phyloP scores from a whole-genome alignment of 495 filamentous ascomycete species.

The Penicillium ucsense region DNA sequence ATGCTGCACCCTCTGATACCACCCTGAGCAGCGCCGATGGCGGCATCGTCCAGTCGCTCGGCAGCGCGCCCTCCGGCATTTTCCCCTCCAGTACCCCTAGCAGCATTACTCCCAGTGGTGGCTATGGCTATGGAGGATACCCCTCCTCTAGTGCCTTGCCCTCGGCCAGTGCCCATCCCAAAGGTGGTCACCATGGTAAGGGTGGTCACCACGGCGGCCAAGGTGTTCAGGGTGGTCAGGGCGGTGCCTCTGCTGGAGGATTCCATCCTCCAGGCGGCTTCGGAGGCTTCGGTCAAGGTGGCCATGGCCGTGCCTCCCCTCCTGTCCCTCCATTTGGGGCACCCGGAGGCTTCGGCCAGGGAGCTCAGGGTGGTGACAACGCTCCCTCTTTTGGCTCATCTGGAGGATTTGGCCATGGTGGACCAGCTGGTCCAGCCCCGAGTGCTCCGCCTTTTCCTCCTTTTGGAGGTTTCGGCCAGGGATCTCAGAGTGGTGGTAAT shows the following conservation, averaged over 20 bases:
- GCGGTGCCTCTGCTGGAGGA: slow-evolving; percentile 1
- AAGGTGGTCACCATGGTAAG: not conserved
- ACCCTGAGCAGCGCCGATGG: slow-evolving; percentile 1
- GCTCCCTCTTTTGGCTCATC: no score
- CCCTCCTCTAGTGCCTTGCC: no score
- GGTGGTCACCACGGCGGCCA: not conserved
- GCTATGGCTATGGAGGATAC: not conserved
- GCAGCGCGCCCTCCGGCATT: not conserved
- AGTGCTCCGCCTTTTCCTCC: no score
- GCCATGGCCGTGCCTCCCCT: not conserved
- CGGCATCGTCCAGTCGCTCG: not conserved
- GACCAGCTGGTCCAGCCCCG: no score
- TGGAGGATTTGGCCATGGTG: no score
- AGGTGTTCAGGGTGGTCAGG: slow-evolving; percentile 1
- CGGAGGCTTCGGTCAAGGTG: slow-evolving; percentile 1
- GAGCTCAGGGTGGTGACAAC: no score
- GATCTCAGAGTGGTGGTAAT: no score
- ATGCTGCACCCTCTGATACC: slow-evolving; percentile 3
- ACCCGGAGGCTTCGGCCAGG: no score
- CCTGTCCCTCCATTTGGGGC: slow-evolving; percentile 2
- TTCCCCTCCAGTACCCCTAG: slow-evolving; percentile 1
- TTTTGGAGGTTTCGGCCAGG: no score
- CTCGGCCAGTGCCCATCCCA: no score
- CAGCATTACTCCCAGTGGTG: not conserved
- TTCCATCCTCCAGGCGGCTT: slow-evolving; percentile 1